These are phyloP conservation scores for Aspergillus amoenus DNA, from an alignment of 2,329 filamentous ascomycete species.

Conservation along the genomic window DNA sequence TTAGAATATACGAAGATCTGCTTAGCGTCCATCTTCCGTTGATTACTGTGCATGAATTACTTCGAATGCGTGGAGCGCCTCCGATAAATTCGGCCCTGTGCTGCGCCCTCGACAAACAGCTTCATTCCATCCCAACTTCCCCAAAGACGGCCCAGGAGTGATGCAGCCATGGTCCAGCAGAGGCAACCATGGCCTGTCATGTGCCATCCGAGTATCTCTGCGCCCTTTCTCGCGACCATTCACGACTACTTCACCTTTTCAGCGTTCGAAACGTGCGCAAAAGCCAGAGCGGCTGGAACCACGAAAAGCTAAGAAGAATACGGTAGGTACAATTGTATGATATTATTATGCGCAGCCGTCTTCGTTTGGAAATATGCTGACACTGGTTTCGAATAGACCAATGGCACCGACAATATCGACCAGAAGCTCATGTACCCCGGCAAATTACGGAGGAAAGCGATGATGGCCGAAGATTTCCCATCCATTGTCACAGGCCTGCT, in stretches of 20 bases:
- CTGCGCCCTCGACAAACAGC: not conserved
- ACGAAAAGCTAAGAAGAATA: not conserved
- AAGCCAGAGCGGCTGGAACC: slow-evolving; percentile 5
- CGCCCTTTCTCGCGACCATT: slow-evolving; percentile 31
- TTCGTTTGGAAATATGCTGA: not conserved
- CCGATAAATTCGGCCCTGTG: not conserved
- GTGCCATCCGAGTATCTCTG: slow-evolving; percentile 35
- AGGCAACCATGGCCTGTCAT: slow-evolving; percentile 43
- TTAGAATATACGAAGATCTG: not conserved
- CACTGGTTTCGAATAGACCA: not conserved
- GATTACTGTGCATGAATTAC: not conserved
- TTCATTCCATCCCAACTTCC: not conserved
- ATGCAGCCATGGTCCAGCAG: slow-evolving; percentile 43
- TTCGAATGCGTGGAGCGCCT: not conserved
- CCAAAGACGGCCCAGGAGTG: slow-evolving; percentile 15
- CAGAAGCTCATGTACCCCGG: not conserved
- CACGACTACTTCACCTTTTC: slow-evolving; percentile 29
- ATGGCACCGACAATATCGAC: not conserved
- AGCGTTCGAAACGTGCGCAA: slow-evolving; percentile 20
- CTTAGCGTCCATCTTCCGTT: not conserved
- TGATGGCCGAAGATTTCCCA: slow-evolving; percentile 27
- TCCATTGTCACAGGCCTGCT: slow-evolving; percentile 28
- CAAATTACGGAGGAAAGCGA: slow-evolving; percentile 3
- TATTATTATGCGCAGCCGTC: not conserved
- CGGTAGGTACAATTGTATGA: not conserved